Base-by-base conservation (phyloP, 306 rosid genomes). In the Fragaria ananassa region DNA sequence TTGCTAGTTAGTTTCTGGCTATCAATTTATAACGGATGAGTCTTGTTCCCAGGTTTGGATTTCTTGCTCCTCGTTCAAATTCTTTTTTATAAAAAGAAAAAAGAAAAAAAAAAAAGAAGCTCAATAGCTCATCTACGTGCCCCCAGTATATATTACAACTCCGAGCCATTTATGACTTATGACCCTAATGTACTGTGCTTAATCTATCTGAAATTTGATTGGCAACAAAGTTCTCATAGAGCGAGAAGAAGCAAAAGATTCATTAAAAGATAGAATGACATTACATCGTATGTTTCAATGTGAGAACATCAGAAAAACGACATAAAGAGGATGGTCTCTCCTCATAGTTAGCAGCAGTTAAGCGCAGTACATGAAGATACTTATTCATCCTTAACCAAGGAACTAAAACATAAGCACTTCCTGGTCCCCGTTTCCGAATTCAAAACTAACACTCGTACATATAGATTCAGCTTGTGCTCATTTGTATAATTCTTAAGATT, bases 251-350 rank as follows among this genome's bases (percentile, higher is more conserved):
- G 15, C 6, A 9, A 61, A 29, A 74, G 31, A 42, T 46, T 19
- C 78, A 74, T 58, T 44, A 10, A 60, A 71, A 18, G 5, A 58
- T 58, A 17, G 57, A 58, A 41, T 17, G 27, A 56, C 76, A 72
- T 73, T 58, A 39, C 54, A 73, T 2, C 0, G 25, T 57, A 41
- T 17, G 68, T 58, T 58, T 58, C 49, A 23, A 13, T 25, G 50
- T 9, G 56, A 41, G 29, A 57, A 74, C 44, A 13, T 45, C 46
- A 19, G 60, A 25, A 61, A 44, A 29, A 27, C 60, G 10, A 74
- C 47, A 44, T 47, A 29, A 21, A 72, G 46, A 39, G 41, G 41
- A 21, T 46, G 69, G 46, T 74, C 70, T n/a, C 35, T 61, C 61
- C 60, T 62, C 70, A 47, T 12, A 46, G 34, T 61, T 74, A 46